Evolutionary conservation across 2,329 filamentous ascomycete species (phyloP).

Genomic region (Alternaria infectoria): DNA sequence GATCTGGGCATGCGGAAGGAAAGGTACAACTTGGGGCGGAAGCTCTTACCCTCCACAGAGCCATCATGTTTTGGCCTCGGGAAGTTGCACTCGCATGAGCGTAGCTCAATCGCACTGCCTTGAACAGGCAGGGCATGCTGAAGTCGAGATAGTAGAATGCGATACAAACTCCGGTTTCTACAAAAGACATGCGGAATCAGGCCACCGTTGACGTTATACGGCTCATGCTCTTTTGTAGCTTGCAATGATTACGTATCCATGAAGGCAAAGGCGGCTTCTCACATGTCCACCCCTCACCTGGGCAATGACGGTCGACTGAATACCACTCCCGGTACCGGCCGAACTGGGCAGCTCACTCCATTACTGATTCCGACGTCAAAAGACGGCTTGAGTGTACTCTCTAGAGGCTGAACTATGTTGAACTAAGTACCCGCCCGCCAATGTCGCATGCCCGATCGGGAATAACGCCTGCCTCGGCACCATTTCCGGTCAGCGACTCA

Average conservation of each 20-base stretch:
- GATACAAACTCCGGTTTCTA: background rate
- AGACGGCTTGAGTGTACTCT: background rate
- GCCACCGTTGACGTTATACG: background rate
- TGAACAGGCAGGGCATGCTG: background rate
- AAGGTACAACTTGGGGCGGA: background rate
- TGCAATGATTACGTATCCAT: background rate
- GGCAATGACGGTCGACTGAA: background rate
- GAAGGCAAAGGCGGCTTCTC: background rate
- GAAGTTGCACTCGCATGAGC: background rate
- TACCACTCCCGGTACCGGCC: background rate
- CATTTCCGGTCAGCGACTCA: slow-evolving; percentile 23
- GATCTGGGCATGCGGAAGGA: background rate
- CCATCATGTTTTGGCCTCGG: background rate
- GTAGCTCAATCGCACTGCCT: background rate
- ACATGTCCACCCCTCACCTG: background rate
- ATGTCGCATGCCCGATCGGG: slow-evolving; percentile 9
- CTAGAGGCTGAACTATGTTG: background rate
- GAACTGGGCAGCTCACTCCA: background rate
- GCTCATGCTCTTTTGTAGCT: background rate
- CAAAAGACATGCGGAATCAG: background rate
- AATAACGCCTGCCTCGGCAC: slow-evolving; percentile 7
- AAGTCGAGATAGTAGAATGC: background rate
- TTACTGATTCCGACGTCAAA: background rate
- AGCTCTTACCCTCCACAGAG: background rate
- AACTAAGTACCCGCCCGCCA: background rate